Evolutionary conservation across 192 early-diverging fungal genomes (phyloP).

Genomic region (Podila minutissima): DNA sequence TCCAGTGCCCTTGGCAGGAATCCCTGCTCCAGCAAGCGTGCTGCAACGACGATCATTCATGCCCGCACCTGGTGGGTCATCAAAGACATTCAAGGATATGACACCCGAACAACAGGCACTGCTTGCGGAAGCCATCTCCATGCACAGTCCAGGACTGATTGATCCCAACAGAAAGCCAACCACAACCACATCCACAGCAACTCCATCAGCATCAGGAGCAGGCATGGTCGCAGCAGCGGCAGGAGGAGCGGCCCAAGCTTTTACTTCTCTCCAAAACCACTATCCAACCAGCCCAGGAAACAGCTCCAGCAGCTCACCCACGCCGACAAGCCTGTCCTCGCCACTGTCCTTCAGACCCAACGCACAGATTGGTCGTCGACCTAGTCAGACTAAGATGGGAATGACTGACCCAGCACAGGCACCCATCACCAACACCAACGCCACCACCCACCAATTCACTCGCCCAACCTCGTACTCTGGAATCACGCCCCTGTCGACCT

Average conservation of each 20-base stretch:
- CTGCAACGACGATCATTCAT: conserved; percentile 35
- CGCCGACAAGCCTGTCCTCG: conserved; percentile 21
- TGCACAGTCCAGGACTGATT: conserved; percentile 47
- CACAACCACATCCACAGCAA: conserved; percentile 8
- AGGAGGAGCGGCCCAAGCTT: conserved; percentile 5
- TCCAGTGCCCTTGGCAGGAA: conserved; percentile 25
- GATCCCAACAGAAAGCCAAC: conserved; percentile 16
- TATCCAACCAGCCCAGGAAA: conserved; percentile 10
- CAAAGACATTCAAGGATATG: conserved; percentile 46
- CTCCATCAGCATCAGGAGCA: background rate
- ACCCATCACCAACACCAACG: conserved; percentile 1
- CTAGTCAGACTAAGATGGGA: conserved; percentile 19
- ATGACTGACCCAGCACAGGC: conserved; percentile 3
- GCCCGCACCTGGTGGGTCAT: conserved; percentile 15
- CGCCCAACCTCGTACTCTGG: conserved; percentile 32
- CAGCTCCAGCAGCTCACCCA: conserved; percentile 9
- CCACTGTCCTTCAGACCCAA: conserved; percentile 14
- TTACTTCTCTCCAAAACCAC: conserved; percentile 7
- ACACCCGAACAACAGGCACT: conserved; percentile 56
- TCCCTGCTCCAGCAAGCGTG: conserved; percentile 30
- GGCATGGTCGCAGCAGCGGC: background rate
- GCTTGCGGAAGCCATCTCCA: conserved; percentile 51
- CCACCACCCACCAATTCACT: background rate
- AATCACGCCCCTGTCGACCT: conserved; percentile 24
- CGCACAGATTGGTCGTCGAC: conserved; percentile 29